phyloP scores from a whole-genome alignment of 1,284 basidiomycete genomes.

The Leccinum griseonigrum region DNA sequence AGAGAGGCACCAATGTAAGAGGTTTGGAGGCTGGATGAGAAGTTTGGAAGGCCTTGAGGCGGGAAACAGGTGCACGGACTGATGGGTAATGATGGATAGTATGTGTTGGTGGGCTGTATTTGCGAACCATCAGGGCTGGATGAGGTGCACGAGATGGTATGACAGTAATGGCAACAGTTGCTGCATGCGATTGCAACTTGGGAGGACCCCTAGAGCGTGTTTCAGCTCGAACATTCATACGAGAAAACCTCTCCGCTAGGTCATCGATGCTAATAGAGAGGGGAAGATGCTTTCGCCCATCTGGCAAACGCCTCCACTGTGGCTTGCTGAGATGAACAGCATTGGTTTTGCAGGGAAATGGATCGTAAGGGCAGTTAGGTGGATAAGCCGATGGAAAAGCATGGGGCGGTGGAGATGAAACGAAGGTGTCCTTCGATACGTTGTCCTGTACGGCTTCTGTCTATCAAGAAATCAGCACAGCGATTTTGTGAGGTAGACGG shows the following conservation, averaged over 20 bases:
- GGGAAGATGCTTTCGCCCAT: not conserved
- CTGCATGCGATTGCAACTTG: slow-evolving; percentile 5
- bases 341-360: slow-evolving; percentile 21
- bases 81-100: not conserved
- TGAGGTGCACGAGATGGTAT: slow-evolving; percentile 20
- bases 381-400: slow-evolving; percentile 22
- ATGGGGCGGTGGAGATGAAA: slow-evolving; percentile 14
- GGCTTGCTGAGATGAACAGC: not conserved
- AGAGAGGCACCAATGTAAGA: slow-evolving; percentile 14
- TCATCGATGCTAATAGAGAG: slow-evolving; percentile 4
- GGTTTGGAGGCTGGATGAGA: not conserved
- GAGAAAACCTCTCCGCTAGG: slow-evolving; percentile 15
- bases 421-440: not conserved
- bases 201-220: not conserved
- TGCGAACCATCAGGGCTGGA: slow-evolving; percentile 11
- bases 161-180: slow-evolving; percentile 22
- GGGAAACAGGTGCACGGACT: not conserved
- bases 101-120: not conserved
- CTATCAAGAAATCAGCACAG: not conserved
- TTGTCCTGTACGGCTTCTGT: rapidly evolving
- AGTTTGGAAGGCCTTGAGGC: slow-evolving; percentile 6
- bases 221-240: slow-evolving; percentile 17
- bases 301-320: slow-evolving; percentile 10
- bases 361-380: slow-evolving; percentile 16
- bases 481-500: too few relatives aligned